A percentile compares a stretch with the other conserved stretches of the same genome.
Evolutionary conservation across 768 basidiomycete species (phyloP).

Genomic region (Pulveroboletus ravenelii): DNA sequence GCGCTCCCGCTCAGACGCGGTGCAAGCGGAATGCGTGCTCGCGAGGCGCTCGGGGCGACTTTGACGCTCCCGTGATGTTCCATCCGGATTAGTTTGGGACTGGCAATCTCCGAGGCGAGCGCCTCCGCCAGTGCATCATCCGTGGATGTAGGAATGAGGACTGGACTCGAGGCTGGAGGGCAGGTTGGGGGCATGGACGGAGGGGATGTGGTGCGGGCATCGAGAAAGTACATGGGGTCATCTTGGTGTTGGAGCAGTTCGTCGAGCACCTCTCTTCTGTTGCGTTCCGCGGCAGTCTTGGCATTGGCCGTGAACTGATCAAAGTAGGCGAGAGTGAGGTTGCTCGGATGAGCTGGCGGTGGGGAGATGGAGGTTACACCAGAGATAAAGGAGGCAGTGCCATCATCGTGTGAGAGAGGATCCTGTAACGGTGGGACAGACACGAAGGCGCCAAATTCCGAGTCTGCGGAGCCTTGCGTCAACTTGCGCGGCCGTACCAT

Average conservation of each 20-base stretch:
- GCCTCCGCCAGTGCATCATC: conserved; percentile 37
- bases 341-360: conserved; percentile 1
- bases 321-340: conserved; percentile 48
- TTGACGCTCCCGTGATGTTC: conserved; percentile 9
- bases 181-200: background rate
- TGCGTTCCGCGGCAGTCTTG: conserved; percentile 48
- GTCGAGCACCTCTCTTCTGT: conserved; percentile 50
- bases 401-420: conserved; percentile 26
- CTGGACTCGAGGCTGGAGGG: conserved; percentile 31
- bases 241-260: conserved; percentile 65
- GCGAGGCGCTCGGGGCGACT: conserved; percentile 6
- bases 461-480: conserved; percentile 32
- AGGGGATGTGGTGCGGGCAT: conserved; percentile 10
- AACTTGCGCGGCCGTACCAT: conserved; percentile 8
- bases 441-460: conserved; percentile 61
- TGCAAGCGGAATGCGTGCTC: conserved; percentile 15
- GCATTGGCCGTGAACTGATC: conserved; percentile 57
- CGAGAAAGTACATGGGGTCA: conserved; percentile 62
- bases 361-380: background rate
- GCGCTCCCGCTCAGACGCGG: conserved; percentile 22
- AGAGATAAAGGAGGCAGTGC: background rate
- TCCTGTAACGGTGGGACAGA: conserved; percentile 52
- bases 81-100: conserved; percentile 3
- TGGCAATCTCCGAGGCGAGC: conserved; percentile 28
- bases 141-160: conserved; percentile 28